Percentiles rank a stretch among this genome's conserved stretches.
Evolutionary conservation across 2,329 filamentous ascomycete species (phyloP).

Genomic region (Pseudogymnoascus sp.): DNA sequence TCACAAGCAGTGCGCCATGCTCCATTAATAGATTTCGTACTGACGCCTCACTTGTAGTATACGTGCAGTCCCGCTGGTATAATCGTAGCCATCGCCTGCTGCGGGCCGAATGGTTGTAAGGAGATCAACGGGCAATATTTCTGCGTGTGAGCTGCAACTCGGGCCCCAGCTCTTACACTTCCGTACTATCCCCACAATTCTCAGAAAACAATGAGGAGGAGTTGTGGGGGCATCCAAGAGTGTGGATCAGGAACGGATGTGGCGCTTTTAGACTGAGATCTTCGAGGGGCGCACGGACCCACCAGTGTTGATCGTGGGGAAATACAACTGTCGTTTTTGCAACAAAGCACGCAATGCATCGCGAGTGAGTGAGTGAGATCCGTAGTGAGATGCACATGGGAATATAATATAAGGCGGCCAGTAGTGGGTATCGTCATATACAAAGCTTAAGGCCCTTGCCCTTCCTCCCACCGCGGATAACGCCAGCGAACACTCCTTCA

Average conservation of each 20-base stretch:
- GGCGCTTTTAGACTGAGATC: not conserved
- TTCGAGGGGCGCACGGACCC: not conserved
- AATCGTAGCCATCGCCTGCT: constrained; percentile 1
- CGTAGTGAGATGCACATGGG: not conserved
- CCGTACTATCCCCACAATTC: not conserved
- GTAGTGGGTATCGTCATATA: not conserved
- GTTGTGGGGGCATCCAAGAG: not conserved
- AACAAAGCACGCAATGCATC: not conserved
- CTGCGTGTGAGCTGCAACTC: not conserved
- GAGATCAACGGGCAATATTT: not conserved
- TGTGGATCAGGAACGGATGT: not conserved
- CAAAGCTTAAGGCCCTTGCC: not conserved
- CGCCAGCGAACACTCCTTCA: not conserved
- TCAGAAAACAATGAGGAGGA: not conserved
- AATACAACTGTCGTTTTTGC: not conserved
- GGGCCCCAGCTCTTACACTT: not conserved
- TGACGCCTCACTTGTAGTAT: not conserved
- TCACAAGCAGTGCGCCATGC: not conserved
- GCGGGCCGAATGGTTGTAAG: not conserved
- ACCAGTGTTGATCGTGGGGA: not conserved
- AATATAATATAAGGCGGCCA: not conserved
- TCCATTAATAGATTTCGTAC: not conserved
- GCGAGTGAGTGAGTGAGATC: not conserved
- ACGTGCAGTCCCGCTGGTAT: not conserved
- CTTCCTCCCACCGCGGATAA: not conserved